These are phyloP conservation scores for Solanum bukasovii DNA, from an alignment of 257 asterid species.

Conservation along the genomic window DNA sequence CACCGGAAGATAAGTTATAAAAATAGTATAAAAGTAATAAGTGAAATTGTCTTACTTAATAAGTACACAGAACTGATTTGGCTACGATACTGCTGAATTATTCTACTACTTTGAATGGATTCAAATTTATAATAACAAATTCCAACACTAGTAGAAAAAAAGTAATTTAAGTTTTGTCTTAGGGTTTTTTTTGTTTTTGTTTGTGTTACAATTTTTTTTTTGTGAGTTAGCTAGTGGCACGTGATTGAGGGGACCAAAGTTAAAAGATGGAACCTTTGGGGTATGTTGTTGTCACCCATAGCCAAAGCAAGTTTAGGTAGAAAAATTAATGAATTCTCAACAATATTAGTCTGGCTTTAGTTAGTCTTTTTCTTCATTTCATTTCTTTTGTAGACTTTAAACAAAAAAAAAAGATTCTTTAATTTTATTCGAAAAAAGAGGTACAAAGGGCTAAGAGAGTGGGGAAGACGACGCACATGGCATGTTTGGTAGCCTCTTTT, in stretches of 20 bases:
- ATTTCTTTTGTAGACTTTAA: background rate
- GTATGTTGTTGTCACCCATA: conserved; percentile 38
- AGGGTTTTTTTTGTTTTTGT: background rate
- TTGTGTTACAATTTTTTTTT: background rate
- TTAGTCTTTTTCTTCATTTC: background rate
- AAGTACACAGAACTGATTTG: conserved; percentile 6
- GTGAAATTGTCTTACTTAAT: background rate
- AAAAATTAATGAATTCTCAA: conserved; percentile 18
- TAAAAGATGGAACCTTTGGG: conserved; percentile 4
- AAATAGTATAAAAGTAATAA: background rate
- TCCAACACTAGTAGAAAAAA: background rate
- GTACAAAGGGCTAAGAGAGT: conserved; percentile 18
- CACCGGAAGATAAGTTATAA: conserved; percentile 2
- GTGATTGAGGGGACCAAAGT: conserved; percentile 34
- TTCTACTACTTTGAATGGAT: background rate
- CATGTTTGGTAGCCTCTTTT: conserved; percentile 36
- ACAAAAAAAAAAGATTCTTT: conserved; percentile 18
- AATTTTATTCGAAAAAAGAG: conserved; percentile 2
- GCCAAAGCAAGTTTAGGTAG: conserved; percentile 34
- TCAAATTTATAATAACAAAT: background rate
- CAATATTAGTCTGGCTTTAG: conserved; percentile 24
- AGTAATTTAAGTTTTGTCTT: background rate
- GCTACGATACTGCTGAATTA: conserved; percentile 6
- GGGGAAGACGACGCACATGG: conserved; percentile 86
- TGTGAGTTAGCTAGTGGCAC: conserved; percentile 27